A percentile compares a stretch with the other conserved stretches of the same genome.
Conservation (phyloP, 78 protist species). For the Dictyostelium citrinum region DNA sequence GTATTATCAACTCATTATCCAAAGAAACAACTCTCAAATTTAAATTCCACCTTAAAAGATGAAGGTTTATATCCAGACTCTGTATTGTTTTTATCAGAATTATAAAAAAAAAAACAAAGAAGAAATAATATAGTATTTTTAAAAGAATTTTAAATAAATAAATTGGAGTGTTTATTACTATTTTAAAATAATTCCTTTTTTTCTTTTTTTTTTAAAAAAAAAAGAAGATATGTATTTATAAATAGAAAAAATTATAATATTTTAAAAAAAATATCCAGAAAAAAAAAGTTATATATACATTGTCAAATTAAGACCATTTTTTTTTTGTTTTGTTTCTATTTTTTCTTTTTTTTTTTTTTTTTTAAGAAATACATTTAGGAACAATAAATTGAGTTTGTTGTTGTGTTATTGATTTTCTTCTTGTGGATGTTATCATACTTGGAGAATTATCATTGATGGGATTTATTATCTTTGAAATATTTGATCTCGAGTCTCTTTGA, state of each 20-base stretch:
- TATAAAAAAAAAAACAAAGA: not conserved
- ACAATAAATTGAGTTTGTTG: not conserved
- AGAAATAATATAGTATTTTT: not conserved
- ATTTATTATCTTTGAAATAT: not conserved
- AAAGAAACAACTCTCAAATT: constrained; percentile 26
- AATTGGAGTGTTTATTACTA: not conserved
- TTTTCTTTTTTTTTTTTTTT: not conserved
- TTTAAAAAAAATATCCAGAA: too few relatives aligned
- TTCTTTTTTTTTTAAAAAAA: not conserved
- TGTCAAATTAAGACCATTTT: not conserved
- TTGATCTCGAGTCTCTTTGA: not conserved
- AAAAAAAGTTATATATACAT: not conserved
- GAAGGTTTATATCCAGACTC: constrained; percentile 44
- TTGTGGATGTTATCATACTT: not conserved
- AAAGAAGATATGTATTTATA: not conserved
- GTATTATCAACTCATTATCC: constrained; percentile 47
- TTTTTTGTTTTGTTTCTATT: not conserved
- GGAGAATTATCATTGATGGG: not conserved
- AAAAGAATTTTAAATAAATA: not conserved
- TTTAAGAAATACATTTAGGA: not conserved
- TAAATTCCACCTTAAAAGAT: constrained; percentile 2
- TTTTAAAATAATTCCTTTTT: not conserved
- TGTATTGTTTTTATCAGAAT: constrained; percentile 39
- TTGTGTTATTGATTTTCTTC: not conserved
- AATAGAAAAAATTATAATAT: too few relatives aligned